phyloP scores from a whole-genome alignment of 495 filamentous ascomycete species.

The Aspergillus leporis region DNA sequence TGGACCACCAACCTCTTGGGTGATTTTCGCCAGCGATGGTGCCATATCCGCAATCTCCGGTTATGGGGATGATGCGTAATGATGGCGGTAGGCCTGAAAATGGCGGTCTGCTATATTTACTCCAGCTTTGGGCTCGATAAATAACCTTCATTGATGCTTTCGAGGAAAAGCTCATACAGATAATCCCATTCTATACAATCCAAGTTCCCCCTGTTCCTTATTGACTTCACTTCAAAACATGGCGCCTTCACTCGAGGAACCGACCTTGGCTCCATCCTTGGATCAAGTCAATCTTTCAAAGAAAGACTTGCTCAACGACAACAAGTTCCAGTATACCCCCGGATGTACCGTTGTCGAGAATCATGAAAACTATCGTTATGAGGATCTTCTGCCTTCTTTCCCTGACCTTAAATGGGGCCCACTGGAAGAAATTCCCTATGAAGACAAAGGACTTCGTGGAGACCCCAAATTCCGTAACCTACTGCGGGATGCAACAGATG shows the following conservation, averaged over 20 bases:
- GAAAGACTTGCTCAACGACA: conserved; percentile 24
- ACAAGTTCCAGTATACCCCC: conserved; percentile 47
- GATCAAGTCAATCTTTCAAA: conserved; percentile 20
- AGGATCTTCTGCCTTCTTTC: conserved; percentile 57
- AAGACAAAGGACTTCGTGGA: conserved; percentile 57
- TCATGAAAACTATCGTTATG: conserved; percentile 54
- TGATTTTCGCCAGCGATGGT: conserved; percentile 34
- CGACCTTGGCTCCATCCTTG: conserved; percentile 15
- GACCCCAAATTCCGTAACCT: conserved; percentile 56
- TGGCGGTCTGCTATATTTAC: neutral
- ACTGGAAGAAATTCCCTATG: conserved; percentile 50
- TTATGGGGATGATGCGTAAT: conserved; percentile 5
- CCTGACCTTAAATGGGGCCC: conserved; percentile 56
- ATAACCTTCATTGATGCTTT: neutral
- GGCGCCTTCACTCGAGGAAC: conserved; percentile 39
- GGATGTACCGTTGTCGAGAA: conserved; percentile 46
- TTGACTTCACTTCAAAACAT: conserved; percentile 16
- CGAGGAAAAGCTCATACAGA: neutral
- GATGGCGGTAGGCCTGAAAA: neutral
- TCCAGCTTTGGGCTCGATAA: neutral
- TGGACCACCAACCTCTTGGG: conserved; percentile 18
- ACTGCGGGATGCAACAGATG: conserved; percentile 49
- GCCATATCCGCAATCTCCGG: conserved; percentile 28
- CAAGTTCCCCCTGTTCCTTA: neutral
- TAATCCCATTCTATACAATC: neutral